These are phyloP conservation scores for Leucogyrophana mollusca DNA, from an alignment of 768 basidiomycete species.

Conservation along the genomic window DNA sequence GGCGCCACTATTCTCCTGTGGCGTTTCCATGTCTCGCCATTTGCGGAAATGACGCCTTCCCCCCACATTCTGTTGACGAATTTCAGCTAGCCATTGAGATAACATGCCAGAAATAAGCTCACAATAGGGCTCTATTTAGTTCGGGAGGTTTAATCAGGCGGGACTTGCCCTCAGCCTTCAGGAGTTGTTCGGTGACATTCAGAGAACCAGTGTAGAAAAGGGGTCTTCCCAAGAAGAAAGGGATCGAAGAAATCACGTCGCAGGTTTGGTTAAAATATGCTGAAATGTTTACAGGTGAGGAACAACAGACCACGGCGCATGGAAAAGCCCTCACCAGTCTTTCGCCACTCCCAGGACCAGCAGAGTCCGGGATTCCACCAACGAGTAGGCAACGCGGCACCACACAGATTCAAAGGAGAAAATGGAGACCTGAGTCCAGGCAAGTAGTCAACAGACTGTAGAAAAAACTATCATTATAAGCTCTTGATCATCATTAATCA, in stretches of 20 bases:
- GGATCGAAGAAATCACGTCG: slow-evolving; percentile 12
- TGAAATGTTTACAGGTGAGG: not conserved
- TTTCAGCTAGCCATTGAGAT: not conserved
- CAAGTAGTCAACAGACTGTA: slow-evolving; percentile 35
- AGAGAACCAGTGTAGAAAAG: slow-evolving; percentile 9
- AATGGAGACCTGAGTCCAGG: slow-evolving; percentile 43
- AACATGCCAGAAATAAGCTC: not conserved
- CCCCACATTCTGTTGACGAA: slow-evolving; percentile 33
- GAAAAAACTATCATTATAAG: not conserved
- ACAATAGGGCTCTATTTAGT: slow-evolving; percentile 14
- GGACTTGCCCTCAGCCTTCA: slow-evolving; percentile 9
- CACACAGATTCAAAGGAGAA: slow-evolving; percentile 38
- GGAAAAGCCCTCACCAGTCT: slow-evolving; percentile 25
- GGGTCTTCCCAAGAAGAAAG: slow-evolving; percentile 7
- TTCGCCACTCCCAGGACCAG: slow-evolving; percentile 38
- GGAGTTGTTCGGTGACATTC: slow-evolving; percentile 8
- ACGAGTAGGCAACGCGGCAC: slow-evolving; percentile 34
- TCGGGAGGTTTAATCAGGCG: slow-evolving; percentile 7
- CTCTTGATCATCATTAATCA: not conserved
- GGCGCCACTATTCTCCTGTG: slow-evolving; percentile 45
- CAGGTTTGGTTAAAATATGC: slow-evolving; percentile 13
- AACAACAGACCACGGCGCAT: not conserved
- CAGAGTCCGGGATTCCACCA: slow-evolving; percentile 44
- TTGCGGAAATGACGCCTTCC: slow-evolving; percentile 43
- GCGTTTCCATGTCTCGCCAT: slow-evolving; percentile 44